A percentile compares a stretch with the other conserved stretches of the same genome.
Conservation (phyloP, 306 rosid genomes). For the Cucurbita argyrosperma region DNA sequence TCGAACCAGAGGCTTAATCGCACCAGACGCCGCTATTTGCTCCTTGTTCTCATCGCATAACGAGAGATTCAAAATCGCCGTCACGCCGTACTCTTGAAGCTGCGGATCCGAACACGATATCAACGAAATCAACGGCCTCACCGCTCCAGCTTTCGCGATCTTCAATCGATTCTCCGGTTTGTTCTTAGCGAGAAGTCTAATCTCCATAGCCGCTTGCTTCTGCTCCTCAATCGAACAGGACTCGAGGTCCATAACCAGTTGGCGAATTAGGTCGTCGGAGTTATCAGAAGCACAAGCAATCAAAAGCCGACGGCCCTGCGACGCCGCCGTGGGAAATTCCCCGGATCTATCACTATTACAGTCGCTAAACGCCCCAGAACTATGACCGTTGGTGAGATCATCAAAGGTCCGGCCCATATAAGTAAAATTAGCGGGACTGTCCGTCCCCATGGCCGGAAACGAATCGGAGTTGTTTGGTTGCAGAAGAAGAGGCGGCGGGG, state of each 20-base stretch:
- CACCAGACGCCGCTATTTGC: constrained; percentile 61
- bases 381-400: constrained; percentile 33
- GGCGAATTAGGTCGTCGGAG: constrained; percentile 64
- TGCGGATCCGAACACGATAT: constrained; percentile 57
- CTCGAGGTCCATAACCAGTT: constrained; percentile 52
- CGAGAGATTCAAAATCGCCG: constrained; percentile 81
- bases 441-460: constrained; percentile 33
- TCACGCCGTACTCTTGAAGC: constrained; percentile 90
- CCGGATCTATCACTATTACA: constrained; percentile 94
- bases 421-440: constrained; percentile 17
- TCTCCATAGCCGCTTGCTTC: constrained; percentile 91
- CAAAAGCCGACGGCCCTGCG: constrained; percentile 43
- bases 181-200: constrained; percentile 81
- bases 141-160: constrained; percentile 69
- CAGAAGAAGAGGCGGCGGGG: not conserved
- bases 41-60: constrained; percentile 86
- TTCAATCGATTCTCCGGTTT: constrained; percentile 64
- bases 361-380: constrained; percentile 79
- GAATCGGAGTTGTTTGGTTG: not conserved
- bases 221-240: constrained; percentile 65
- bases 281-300: constrained; percentile 62
- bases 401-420: constrained; percentile 48
- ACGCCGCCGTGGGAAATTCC: constrained; percentile 55
- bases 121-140: constrained; percentile 60
- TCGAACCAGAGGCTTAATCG: constrained; percentile 60